Evolutionary conservation across 129 eudicot genomes (phyloP), one percentile per base, ranked within the genome.

Genomic region (Artemisia argyi): DNA sequence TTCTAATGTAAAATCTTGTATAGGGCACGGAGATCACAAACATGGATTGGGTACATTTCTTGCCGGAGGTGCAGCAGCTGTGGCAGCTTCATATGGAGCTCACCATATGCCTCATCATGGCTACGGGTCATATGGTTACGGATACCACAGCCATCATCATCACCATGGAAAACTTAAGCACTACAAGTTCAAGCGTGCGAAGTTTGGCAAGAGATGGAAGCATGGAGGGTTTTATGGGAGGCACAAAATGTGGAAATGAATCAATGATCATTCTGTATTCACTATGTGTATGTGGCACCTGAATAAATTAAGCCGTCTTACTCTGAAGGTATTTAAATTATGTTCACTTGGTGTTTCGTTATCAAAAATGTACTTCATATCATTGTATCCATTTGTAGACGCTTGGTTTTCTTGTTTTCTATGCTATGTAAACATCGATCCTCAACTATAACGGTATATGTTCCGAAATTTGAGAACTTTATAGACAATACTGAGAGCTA

Each of bases 201-300:
- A 71, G 62, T 71, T 78, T 71, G 82, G 82, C 61, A 78, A 63
- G 71, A 72, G 77, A 0, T 71, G 72, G 72, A 78, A 78, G 59
- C 81, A 69, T 50, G 49, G 71, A 20, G 65, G 75, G 65, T 49
- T 76, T 39, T 83, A 64, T 51, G 78, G 81, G 49, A 77, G 61
- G 72, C 82, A 78, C 77, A 78, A 71, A 71, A 55, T 65, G 68
- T 78, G 82, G 76, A 78, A 78, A 55, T 77, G 66, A 59, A 70
- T 24, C 17, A 11, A 0, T 44, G 14, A 6, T 13, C 19, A 17
- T 9, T 24, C 46, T 39, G 46, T 24, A 11, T 14, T 22, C 0
- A 2, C 32, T 4, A 13, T 61, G 19, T 24, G 42, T 61, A 61
- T 61, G 17, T 61, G 17, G 32, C 5, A 12, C 66, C 19, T 61